These are phyloP conservation scores for Hyaloscypha hepaticicola DNA, from an alignment of 495 filamentous ascomycete species.

Conservation along the genomic window DNA sequence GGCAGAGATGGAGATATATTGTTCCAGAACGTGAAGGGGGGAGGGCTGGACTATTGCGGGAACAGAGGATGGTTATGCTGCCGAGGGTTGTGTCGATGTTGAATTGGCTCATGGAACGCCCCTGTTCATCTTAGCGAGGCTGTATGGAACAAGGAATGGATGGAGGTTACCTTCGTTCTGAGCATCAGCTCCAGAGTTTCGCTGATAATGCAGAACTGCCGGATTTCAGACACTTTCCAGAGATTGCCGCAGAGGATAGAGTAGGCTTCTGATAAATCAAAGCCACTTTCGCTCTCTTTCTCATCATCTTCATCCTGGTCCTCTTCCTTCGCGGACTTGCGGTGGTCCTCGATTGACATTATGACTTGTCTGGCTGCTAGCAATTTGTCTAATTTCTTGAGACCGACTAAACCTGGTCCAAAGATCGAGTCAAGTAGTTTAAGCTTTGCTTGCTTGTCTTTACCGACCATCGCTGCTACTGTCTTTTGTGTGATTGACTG, in stretches of 20 bases:
- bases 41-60: slow-evolving; percentile 41
- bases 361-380: slow-evolving; percentile 26
- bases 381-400: slow-evolving; percentile 21
- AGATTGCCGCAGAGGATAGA: slow-evolving; percentile 21
- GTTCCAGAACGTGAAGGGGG: slow-evolving; percentile 44
- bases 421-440: slow-evolving; percentile 23
- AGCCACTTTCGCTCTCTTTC: not conserved
- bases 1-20: slow-evolving; percentile 62
- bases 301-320: slow-evolving; percentile 13
- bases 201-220: slow-evolving; percentile 56
- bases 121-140: slow-evolving; percentile 31
- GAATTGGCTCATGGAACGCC: slow-evolving; percentile 60
- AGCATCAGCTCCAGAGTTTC: slow-evolving; percentile 58
- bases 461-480: not conserved
- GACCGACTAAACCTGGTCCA: not conserved
- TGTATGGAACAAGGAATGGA: not conserved
- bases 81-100: slow-evolving; percentile 66
- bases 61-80: slow-evolving; percentile 54
- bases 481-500: slow-evolving; percentile 14
- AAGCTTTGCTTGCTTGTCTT: slow-evolving; percentile 18
- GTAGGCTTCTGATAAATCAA: slow-evolving; percentile 27
- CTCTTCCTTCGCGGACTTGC: slow-evolving; percentile 6
- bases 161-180: slow-evolving; percentile 42
- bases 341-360: slow-evolving; percentile 22
- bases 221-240: slow-evolving; percentile 32